phyloP scores from a whole-genome alignment of 352 stramenopile species.

The Aphanomyces cochlioides region DNA sequence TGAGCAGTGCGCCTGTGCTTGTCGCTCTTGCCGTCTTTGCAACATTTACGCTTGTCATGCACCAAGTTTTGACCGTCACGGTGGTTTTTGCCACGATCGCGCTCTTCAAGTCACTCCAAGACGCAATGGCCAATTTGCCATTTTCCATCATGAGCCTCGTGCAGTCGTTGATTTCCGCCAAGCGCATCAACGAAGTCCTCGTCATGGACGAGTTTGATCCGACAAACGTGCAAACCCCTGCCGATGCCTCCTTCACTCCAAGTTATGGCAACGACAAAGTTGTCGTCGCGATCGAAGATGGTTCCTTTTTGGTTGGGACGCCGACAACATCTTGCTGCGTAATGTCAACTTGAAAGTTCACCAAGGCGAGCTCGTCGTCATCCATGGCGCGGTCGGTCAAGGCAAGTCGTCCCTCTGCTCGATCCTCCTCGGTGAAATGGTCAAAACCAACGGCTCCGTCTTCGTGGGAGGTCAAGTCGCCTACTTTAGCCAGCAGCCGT shows the following conservation, averaged over 20 bases:
- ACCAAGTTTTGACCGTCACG: conserved; percentile 19
- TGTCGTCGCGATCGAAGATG: conserved; percentile 52
- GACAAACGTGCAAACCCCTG: not conserved
- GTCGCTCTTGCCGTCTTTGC: conserved; percentile 62
- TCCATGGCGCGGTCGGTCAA: conserved; percentile 46
- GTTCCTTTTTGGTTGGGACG: conserved; percentile 55
- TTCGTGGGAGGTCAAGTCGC: conserved; percentile 44
- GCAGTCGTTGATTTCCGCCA: conserved; percentile 20
- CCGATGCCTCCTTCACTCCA: not conserved
- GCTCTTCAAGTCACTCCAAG: conserved; percentile 27
- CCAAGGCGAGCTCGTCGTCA: conserved; percentile 49
- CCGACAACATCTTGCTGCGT: conserved; percentile 33
- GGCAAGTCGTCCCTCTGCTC: conserved; percentile 59
- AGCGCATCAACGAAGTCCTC: conserved; percentile 28
- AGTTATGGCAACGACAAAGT: conserved; percentile 25
- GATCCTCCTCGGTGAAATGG: conserved; percentile 80
- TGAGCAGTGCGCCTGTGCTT: conserved; percentile 46
- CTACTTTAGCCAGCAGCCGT: conserved; percentile 34
- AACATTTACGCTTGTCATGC: conserved; percentile 16
- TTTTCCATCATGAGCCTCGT: conserved; percentile 12
- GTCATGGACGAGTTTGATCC: conserved; percentile 1
- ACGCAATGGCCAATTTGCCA: conserved; percentile 5
- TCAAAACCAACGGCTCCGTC: conserved; percentile 41
- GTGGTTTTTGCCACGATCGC: conserved; percentile 23
- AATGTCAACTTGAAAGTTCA: conserved; percentile 44